These are phyloP conservation scores for Blastocystis sp. DNA, from an alignment of 352 stramenopile species.

Conservation along the genomic window DNA sequence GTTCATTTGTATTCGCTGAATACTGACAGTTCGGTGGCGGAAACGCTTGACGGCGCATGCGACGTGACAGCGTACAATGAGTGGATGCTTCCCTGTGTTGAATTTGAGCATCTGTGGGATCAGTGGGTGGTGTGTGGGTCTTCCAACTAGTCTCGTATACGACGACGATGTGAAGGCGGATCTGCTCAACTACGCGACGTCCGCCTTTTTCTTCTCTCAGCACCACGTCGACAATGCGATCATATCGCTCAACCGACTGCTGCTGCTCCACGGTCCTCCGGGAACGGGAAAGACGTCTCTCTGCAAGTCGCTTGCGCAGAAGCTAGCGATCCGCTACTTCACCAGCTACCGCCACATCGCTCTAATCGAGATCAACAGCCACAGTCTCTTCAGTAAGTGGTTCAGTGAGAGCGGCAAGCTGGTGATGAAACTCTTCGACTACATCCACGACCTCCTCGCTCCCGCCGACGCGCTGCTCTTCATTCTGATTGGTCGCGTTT, in stretches of 20 bases:
- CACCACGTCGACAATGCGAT: conserved; percentile 73
- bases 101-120: conserved; percentile 67
- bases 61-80: conserved; percentile 51
- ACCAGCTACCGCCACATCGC: conserved; percentile 67
- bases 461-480: conserved; percentile 75
- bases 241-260: conserved; percentile 78
- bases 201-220: conserved; percentile 77
- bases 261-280: conserved; percentile 77
- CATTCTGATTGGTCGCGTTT: conserved; percentile 69
- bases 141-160: conserved; percentile 68
- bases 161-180: conserved; percentile 69
- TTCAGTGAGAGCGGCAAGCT: conserved; percentile 84
- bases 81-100: conserved; percentile 47
- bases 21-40: conserved; percentile 1
- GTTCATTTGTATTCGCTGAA: conserved; percentile 65
- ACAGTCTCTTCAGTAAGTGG: conserved; percentile 81
- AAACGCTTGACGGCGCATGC: conserved; percentile 18
- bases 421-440: conserved; percentile 77
- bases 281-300: conserved; percentile 82
- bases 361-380: conserved; percentile 79
- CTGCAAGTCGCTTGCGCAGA: conserved; percentile 78
- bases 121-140: neutral
- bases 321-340: conserved; percentile 74
- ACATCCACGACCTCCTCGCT: conserved; percentile 77
- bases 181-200: conserved; percentile 76